These are phyloP conservation scores for Venturia asperata DNA, from an alignment of 2,329 filamentous ascomycete species.

Conservation along the genomic window DNA sequence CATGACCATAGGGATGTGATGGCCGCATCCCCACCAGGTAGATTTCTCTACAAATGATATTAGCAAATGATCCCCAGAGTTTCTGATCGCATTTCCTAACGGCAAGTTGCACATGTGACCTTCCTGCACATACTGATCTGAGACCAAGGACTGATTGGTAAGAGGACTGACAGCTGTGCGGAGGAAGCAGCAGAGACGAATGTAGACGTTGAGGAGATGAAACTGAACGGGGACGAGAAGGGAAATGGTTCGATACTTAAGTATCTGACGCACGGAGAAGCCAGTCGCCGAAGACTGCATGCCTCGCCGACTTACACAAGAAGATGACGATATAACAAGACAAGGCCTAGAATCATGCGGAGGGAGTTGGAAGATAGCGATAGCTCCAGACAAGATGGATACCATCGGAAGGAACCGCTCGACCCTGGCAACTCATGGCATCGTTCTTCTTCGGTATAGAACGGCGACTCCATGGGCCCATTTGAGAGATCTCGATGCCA, in stretches of 20 bases:
- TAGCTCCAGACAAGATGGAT: not conserved
- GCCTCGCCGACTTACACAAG: not conserved
- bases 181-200: not conserved
- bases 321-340: not conserved
- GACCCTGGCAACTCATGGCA: not conserved
- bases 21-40: slow-evolving; percentile 61
- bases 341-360: not conserved
- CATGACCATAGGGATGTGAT: slow-evolving; percentile 55
- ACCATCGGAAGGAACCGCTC: not conserved
- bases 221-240: not conserved
- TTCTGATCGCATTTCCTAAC: slow-evolving; percentile 40
- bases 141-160: not conserved
- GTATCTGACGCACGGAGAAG: not conserved
- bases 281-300: slow-evolving; percentile 9
- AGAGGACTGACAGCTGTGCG: not conserved
- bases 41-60: slow-evolving; percentile 45
- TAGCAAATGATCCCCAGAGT: slow-evolving; percentile 7
- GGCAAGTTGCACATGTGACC: slow-evolving; percentile 54
- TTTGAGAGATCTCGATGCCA: not conserved
- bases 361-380: not conserved
- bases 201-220: not conserved
- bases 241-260: not conserved
- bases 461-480: not conserved
- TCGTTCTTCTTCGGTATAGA: not conserved
- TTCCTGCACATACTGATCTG: slow-evolving; percentile 54